phyloP scores from a whole-genome alignment of 2,329 filamentous ascomycete species.

The Talaromyces sp. region DNA sequence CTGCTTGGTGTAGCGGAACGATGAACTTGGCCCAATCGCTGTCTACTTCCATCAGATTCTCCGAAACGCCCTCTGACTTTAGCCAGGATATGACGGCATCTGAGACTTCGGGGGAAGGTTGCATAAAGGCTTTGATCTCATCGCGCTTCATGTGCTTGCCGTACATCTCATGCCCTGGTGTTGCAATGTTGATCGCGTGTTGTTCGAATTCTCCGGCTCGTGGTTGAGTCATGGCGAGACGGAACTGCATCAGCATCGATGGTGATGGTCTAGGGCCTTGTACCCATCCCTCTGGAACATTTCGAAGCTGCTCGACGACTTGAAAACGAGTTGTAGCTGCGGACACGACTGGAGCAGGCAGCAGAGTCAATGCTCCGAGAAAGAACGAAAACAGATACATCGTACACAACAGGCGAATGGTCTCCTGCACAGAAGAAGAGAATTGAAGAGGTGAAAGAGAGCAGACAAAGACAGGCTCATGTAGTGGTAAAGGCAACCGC shows the following conservation, averaged over 20 bases:
- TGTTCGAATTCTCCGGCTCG: constrained; percentile 54
- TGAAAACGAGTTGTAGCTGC: constrained; percentile 7
- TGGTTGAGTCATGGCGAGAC: constrained; percentile 50
- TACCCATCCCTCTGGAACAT: constrained; percentile 35
- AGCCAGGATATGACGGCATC: constrained; percentile 57
- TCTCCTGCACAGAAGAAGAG: neutral
- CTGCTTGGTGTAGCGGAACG: constrained; percentile 42
- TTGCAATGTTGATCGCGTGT: constrained; percentile 59
- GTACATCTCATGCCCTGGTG: constrained; percentile 57
- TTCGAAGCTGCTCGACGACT: constrained; percentile 29
- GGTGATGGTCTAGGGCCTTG: constrained; percentile 27
- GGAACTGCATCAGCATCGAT: constrained; percentile 46
- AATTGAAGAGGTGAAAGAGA: neutral
- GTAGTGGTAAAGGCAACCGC: constrained; percentile 2
- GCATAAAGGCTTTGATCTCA: constrained; percentile 54
- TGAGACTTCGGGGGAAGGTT: constrained; percentile 49
- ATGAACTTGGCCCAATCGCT: constrained; percentile 61
- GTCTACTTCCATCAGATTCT: constrained; percentile 46
- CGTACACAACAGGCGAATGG: neutral
- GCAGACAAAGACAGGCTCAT: neutral
- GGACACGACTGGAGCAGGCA: neutral
- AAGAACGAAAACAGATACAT: constrained; percentile 12
- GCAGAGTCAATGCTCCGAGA: constrained; percentile 7
- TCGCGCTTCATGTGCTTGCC: constrained; percentile 61
- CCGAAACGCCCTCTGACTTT: constrained; percentile 46